phyloP scores from a whole-genome alignment of 2,329 filamentous ascomycete species.

The Beauveria brongniartii region DNA sequence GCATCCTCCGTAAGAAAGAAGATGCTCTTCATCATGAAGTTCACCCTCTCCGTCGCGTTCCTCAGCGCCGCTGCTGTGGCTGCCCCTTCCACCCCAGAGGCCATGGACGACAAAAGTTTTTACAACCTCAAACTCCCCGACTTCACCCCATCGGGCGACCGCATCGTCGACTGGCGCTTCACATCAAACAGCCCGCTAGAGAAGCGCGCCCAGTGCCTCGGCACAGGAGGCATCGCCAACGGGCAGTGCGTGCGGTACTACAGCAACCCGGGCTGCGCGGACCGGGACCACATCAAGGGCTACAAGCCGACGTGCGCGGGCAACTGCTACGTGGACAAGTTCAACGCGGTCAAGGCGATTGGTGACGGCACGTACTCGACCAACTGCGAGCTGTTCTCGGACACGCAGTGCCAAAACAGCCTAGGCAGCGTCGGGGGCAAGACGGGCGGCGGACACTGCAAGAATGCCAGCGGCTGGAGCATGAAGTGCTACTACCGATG shows the following conservation, averaged over 20 bases:
- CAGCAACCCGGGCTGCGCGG: constrained; percentile 1
- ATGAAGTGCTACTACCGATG: constrained; percentile 13
- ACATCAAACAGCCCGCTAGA: neutral
- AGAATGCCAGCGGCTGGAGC: constrained; percentile 6
- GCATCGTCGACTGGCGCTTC: constrained; percentile 8
- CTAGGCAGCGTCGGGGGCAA: constrained; percentile 3
- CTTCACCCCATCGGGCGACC: constrained; percentile 3
- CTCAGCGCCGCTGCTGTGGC: neutral
- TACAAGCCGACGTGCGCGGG: constrained; percentile 12
- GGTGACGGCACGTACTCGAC: constrained; percentile 11
- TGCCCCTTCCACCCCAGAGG: neutral
- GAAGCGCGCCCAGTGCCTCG: neutral
- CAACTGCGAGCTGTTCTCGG: constrained; percentile 10
- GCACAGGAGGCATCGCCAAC: constrained; percentile 5
- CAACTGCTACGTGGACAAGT: constrained; percentile 12
- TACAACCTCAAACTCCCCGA: constrained; percentile 10
- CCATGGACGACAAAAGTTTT: constrained; percentile 7
- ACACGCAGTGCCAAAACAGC: constrained; percentile 8
- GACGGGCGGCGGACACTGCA: neutral
- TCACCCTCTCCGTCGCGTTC: neutral
- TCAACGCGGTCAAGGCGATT: constrained; percentile 2
- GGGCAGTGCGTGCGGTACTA: constrained; percentile 11
- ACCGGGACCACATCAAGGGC: constrained; percentile 10
- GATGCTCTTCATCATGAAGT: neutral
- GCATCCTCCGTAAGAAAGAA: neutral